A percentile compares a stretch with the other conserved stretches of the same genome.
These are phyloP conservation scores for Rhododendron vialii DNA, from an alignment of 148 eudicot species.

Conservation along the genomic window DNA sequence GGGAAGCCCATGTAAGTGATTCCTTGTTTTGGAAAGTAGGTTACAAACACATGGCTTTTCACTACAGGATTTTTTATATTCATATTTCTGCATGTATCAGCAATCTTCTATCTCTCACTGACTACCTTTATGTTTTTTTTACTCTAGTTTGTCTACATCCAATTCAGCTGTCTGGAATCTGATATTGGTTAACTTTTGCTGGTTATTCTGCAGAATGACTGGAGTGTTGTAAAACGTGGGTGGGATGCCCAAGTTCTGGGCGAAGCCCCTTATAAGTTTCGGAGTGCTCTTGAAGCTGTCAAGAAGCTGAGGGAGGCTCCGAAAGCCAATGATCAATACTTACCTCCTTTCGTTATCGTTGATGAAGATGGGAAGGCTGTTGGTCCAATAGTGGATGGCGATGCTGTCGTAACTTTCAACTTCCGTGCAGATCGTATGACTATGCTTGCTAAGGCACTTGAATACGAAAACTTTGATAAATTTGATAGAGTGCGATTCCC, in stretches of 20 bases:
- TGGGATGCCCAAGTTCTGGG: conserved; percentile 99
- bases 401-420: conserved; percentile 89
- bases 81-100: not conserved
- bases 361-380: conserved; percentile 77
- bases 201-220: conserved; percentile 60
- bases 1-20: not conserved
- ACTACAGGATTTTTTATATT: not conserved
- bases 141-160: not conserved
- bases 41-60: not conserved
- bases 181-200: not conserved
- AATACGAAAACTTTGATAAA: conserved; percentile 71
- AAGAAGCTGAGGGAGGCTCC: conserved; percentile 69
- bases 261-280: conserved; percentile 90
- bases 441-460: conserved; percentile 92
- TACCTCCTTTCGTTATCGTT: conserved; percentile 86
- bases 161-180: not conserved
- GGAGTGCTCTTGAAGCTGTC: conserved; percentile 65
- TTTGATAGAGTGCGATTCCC: conserved; percentile 78
- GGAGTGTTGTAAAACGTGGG: conserved; percentile 91
- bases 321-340: conserved; percentile 63
- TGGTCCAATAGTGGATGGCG: conserved; percentile 90
- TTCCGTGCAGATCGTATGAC: conserved; percentile 95
- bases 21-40: not conserved
- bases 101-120: not conserved
- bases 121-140: not conserved